Conservation (phyloP, 169 alveolate genomes). For the Plasmodium ovale region DNA sequence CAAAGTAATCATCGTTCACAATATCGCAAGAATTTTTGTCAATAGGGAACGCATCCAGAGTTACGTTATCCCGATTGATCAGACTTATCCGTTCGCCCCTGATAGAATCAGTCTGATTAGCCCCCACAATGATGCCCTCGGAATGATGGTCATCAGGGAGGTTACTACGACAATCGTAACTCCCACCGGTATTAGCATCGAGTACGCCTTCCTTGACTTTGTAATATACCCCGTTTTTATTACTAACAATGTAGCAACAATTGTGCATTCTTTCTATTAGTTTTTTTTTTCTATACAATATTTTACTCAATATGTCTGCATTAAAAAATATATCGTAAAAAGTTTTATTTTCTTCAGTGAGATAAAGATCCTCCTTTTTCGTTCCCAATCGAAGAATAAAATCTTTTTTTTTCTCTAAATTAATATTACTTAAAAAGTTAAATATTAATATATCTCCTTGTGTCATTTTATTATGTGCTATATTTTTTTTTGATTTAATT, state of each 20-base stretch:
- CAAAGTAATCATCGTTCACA: conserved; percentile 23
- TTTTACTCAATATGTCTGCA: conserved; percentile 29
- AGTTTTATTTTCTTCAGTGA: conserved; percentile 50
- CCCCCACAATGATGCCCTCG: too few relatives aligned
- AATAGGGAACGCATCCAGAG: too few relatives aligned
- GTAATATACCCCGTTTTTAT: conserved; percentile 50
- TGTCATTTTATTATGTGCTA: conserved; percentile 61
- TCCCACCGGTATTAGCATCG: neutral
- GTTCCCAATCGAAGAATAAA: conserved; percentile 27
- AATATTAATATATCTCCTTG: conserved; percentile 66
- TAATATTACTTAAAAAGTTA: conserved; percentile 42
- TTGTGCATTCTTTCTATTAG: conserved; percentile 20
- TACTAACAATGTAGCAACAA: conserved; percentile 36
- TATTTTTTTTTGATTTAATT: conserved; percentile 40
- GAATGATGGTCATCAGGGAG: too few relatives aligned
- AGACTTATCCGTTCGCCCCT: too few relatives aligned
- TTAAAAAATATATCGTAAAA: conserved; percentile 29
- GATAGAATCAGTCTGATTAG: too few relatives aligned
- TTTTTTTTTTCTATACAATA: conserved; percentile 46
- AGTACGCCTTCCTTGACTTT: neutral
- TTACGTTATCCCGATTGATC: too few relatives aligned
- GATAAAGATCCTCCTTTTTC: conserved; percentile 40
- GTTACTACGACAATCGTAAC: too few relatives aligned
- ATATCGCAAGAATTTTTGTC: neutral
- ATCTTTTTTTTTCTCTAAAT: conserved; percentile 60